These are phyloP conservation scores for Cystofilobasidium bisporidii DNA, from an alignment of 768 basidiomycete species.

Conservation along the genomic window DNA sequence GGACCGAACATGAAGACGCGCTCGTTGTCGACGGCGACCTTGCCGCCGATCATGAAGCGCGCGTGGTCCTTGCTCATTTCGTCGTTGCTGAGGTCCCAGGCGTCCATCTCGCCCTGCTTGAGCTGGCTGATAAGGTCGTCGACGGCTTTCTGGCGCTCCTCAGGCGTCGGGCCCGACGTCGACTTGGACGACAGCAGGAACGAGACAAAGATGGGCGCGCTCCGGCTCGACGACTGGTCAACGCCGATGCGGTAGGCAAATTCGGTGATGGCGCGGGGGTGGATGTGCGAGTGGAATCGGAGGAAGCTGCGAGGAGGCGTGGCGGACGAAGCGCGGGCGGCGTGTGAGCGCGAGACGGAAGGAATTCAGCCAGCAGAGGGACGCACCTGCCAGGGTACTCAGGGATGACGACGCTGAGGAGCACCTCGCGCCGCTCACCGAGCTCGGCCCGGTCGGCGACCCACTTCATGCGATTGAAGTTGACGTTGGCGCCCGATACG, in stretches of 20 bases:
- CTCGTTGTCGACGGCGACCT: slow-evolving; percentile 65
- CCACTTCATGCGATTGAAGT: slow-evolving; percentile 90
- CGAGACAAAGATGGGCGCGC: slow-evolving; percentile 81
- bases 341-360: slow-evolving; percentile 2
- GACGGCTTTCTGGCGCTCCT: slow-evolving; percentile 40
- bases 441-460: slow-evolving; percentile 98
- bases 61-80: slow-evolving; percentile 92
- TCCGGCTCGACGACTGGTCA: slow-evolving; percentile 45
- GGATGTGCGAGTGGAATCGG: slow-evolving; percentile 71
- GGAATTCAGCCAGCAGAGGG: slow-evolving; percentile 1
- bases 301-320: slow-evolving; percentile 60
- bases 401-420: slow-evolving; percentile 88
- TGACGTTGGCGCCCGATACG: slow-evolving; percentile 96
- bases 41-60: slow-evolving; percentile 89
- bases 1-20: slow-evolving; percentile 84
- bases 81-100: slow-evolving; percentile 81
- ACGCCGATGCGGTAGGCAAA: slow-evolving; percentile 74
- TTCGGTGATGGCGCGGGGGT: slow-evolving; percentile 87
- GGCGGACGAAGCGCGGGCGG: neutral
- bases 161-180: slow-evolving; percentile 43
- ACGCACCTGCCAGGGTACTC: slow-evolving; percentile 79
- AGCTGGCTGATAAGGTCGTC: slow-evolving; percentile 54
- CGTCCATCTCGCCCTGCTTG: slow-evolving; percentile 63
- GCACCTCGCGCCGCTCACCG: slow-evolving; percentile 86
- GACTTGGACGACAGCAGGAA: slow-evolving; percentile 59